Conservation (phyloP, 148 eudicot species). For the Arctostaphylos glauca region DNA sequence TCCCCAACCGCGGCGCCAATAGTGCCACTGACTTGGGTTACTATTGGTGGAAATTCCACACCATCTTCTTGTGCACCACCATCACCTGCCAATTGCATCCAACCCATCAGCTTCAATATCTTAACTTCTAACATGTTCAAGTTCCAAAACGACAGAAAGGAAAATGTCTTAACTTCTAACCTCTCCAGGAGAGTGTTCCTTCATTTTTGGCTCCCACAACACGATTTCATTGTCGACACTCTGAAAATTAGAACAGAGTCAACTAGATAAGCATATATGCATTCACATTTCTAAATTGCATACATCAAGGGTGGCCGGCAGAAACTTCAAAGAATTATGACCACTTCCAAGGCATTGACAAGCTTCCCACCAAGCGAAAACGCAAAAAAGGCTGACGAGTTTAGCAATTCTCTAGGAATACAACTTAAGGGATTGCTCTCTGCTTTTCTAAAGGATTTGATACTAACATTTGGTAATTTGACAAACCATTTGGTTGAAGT, state of each 20-base stretch:
- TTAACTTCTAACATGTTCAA: not conserved
- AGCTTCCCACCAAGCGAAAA: not conserved
- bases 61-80: constrained; percentile 61
- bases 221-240: constrained; percentile 98
- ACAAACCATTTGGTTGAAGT: not conserved
- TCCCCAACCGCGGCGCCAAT: not conserved
- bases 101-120: constrained; percentile 42
- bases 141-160: not conserved
- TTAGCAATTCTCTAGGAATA: not conserved
- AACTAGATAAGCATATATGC: constrained; percentile 4
- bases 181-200: constrained; percentile 99
- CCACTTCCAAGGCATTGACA: not conserved
- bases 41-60: constrained; percentile 32
- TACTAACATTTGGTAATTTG: too few species aligned
- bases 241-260: constrained; percentile 32
- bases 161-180: constrained; percentile 64
- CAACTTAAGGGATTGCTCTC: too few species aligned
- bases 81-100: constrained; percentile 64
- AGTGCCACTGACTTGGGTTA: constrained; percentile 20
- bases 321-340: not conserved
- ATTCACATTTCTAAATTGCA: not conserved
- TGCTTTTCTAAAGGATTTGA: not conserved
- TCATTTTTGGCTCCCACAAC: constrained; percentile 94
- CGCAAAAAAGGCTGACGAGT: not conserved
- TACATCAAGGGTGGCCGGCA: not conserved